Base-by-base conservation (phyloP, 495 filamentous ascomycete species). In the Penicillium roqueforti region DNA sequence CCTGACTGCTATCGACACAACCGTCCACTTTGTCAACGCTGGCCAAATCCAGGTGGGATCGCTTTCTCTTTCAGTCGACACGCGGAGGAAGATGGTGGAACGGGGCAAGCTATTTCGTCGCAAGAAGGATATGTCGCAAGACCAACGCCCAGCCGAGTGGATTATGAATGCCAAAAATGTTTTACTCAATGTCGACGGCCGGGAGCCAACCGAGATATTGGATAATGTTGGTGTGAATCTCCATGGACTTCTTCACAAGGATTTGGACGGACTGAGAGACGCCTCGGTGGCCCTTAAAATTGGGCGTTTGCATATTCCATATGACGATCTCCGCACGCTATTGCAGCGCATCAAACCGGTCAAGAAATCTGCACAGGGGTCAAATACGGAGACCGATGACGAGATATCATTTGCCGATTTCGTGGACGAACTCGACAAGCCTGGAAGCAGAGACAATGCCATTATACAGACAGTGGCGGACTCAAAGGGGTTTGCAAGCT, bases 81-180 rank as follows among this genome's bases (percentile, higher is more conserved):
- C 92, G 6, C 77, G 95, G 53, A 84, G 84, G 48, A 92, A 93
- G 66, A 92, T 92, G 72, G 88, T 95, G 40, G 91, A 97, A 62
- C 80, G 90, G 57, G 91, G 88, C 45, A 86, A 91, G 56, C 83
- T 97, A 56, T 97, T 96, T 71, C 85, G 90, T 56, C 91, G 90
- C 65, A 83, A 85, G 64, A 86, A 83, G 54, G 78, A 87, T 51
- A 80, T 82, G 44, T 79, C 80, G n/a, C 78, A 77, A 22, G 82
- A 87, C 46, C 85, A 92, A 60, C 79, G 82, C 19, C 92, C 93
- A 23, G 91, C 91, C 1, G 95, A 99, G 73, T 97, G 95, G 93
- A 91, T 95, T 54, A 78, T 93, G 62, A 88, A 85, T 7, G 68
- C 90, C 36, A 84, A 89, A 48, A 95, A 91, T 67, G 80, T 97